phyloP scores from a whole-genome alignment of 176 grass and related monocot genomes.

The Typha latifolia region DNA sequence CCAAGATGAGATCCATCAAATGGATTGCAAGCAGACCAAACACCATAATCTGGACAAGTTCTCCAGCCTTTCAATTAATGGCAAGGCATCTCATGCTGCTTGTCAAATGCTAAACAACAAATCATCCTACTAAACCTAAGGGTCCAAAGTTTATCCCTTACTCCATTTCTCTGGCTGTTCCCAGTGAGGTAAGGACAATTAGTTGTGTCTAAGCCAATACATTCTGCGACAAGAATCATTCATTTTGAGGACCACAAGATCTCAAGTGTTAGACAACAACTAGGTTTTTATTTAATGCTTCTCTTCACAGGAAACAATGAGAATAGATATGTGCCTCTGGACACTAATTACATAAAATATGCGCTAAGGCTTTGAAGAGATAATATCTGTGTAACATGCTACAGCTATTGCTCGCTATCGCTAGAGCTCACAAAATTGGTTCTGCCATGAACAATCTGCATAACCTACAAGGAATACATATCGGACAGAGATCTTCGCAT shows the following conservation, averaged over 20 bases:
- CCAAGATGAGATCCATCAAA: constrained; percentile 20
- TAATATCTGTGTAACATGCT: not conserved
- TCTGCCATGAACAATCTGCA: not conserved
- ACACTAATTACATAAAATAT: not conserved
- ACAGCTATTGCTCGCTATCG: not conserved
- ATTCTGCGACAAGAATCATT: too few relatives aligned
- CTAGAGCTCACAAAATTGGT: not conserved
- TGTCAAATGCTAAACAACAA: not conserved
- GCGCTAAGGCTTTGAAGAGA: not conserved
- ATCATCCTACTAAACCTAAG: not conserved
- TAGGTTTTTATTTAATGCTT: too few relatives aligned
- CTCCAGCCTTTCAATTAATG: too few relatives aligned
- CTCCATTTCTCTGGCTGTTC: not conserved
- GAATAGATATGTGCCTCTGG: too few relatives aligned
- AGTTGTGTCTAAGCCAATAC: not conserved
- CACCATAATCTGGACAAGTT: too few relatives aligned
- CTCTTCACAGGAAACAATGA: too few relatives aligned
- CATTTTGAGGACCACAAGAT: too few relatives aligned
- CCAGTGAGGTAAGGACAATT: not conserved
- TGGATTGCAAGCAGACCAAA: constrained; percentile 19
- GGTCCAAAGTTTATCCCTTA: not conserved
- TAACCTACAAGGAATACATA: not conserved
- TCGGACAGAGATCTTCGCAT: not conserved
- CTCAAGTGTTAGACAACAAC: too few relatives aligned
- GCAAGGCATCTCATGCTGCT: not conserved